A percentile compares a stretch with the other conserved stretches of the same genome.
phyloP scores from a whole-genome alignment of 805 yeast genomes.

The Wickerhamiella allomyrinae region DNA sequence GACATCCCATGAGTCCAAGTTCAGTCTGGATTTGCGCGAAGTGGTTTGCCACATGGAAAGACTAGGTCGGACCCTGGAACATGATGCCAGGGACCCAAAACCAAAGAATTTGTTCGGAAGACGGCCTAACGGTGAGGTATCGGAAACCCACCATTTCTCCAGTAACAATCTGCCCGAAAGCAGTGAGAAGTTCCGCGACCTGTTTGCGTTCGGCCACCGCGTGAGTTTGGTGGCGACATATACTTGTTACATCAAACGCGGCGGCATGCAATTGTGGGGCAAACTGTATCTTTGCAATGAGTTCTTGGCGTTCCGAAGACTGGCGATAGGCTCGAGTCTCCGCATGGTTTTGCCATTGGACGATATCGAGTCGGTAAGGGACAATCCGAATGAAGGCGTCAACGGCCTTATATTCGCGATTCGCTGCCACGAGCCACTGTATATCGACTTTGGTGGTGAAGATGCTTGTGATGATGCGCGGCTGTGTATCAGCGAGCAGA shows the following conservation, averaged over 20 bases:
- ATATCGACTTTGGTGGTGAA: conserved; percentile 48
- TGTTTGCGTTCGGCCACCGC: conserved; percentile 46
- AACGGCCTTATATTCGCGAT: conserved; percentile 57
- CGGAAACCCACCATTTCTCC: conserved; percentile 18
- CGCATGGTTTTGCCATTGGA: conserved; percentile 66
- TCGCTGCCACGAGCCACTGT: conserved; percentile 61
- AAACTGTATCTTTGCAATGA: conserved; percentile 58
- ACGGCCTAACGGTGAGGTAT: too few species aligned
- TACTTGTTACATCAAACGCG: conserved; percentile 10
- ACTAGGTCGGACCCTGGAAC: too few species aligned
- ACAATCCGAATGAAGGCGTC: conserved; percentile 1
- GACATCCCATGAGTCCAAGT: too few species aligned
- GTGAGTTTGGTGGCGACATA: conserved; percentile 52
- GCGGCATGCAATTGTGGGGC: conserved; percentile 30
- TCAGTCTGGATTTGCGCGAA: too few species aligned
- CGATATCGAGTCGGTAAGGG: conserved; percentile 32
- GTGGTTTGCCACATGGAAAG: too few species aligned
- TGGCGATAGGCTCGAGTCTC: conserved; percentile 57
- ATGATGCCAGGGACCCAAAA: too few species aligned
- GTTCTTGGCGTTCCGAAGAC: conserved; percentile 65
- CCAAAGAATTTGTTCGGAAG: too few species aligned
- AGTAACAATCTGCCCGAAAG: conserved; percentile 33
- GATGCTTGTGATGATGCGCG: conserved; percentile 38
- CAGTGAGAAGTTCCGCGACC: conserved; percentile 43
- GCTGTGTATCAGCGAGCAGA: conserved; percentile 31